These are phyloP conservation scores for Lactarius tabidus DNA, from an alignment of 768 basidiomycete genomes.

Conservation along the genomic window DNA sequence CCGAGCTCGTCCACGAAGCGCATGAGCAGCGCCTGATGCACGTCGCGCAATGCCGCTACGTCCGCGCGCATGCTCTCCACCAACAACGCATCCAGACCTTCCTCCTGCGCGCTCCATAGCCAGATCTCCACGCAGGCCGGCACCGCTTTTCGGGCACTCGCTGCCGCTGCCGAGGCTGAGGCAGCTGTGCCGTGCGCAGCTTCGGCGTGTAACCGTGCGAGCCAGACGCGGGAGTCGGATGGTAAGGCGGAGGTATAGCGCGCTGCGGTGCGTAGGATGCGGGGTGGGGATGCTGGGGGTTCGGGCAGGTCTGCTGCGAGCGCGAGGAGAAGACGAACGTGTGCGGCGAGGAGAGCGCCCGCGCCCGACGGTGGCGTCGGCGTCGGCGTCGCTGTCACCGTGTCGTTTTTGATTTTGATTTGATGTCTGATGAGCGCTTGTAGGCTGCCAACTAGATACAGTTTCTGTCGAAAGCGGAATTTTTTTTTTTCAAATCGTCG, in stretches of 20 bases:
- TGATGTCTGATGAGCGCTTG: conserved; percentile 30
- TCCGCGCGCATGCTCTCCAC: conserved; percentile 23
- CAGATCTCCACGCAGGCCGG: conserved; percentile 42
- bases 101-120: conserved; percentile 48
- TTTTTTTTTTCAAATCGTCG: neutral
- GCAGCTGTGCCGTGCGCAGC: conserved; percentile 28
- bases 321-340: conserved; percentile 35
- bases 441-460: conserved; percentile 50
- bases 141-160: conserved; percentile 42
- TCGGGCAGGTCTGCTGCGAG: conserved; percentile 24
- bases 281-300: conserved; percentile 25
- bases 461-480: conserved; percentile 38
- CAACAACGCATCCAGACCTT: conserved; percentile 11
- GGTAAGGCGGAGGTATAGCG: conserved; percentile 44
- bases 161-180: conserved; percentile 38
- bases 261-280: conserved; percentile 38
- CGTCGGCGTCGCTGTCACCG: conserved; percentile 42
- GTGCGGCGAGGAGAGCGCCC: conserved; percentile 35
- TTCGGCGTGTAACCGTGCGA: conserved; percentile 48
- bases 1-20: conserved; percentile 40
- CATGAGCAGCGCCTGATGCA: conserved; percentile 48
- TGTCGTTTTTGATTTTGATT: conserved; percentile 52
- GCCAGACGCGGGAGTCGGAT: conserved; percentile 46
- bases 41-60: conserved; percentile 15
- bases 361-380: conserved; percentile 35